Percentiles rank a stretch among this genome's conserved stretches.
These are phyloP conservation scores for Cryptomeria japonica DNA, from an alignment of 75 land plant species.

Conservation along the genomic window DNA sequence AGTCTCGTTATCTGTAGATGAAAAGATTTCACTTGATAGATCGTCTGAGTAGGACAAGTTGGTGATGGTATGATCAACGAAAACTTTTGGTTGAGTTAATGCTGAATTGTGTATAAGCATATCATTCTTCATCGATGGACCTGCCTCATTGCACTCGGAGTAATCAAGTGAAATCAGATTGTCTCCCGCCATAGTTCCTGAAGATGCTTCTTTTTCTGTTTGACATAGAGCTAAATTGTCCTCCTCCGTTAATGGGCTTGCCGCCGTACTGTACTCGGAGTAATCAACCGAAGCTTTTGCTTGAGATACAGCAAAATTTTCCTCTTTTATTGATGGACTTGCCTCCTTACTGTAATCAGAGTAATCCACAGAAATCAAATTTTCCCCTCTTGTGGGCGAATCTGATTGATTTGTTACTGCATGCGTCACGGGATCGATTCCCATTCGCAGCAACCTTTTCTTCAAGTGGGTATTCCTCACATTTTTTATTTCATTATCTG, in stretches of 20 bases:
- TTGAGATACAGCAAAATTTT: too few relatives aligned
- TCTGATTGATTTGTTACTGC: background rate
- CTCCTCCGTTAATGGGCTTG: too few relatives aligned
- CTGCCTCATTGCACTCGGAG: background rate
- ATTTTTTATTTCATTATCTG: background rate
- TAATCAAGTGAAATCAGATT: background rate
- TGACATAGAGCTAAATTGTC: too few relatives aligned
- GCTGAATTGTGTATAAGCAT: background rate
- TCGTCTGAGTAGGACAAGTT: background rate
- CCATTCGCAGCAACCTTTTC: background rate
- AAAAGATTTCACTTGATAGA: background rate
- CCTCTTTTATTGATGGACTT: too few relatives aligned
- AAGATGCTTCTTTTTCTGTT: too few relatives aligned
- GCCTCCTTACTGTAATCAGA: too few relatives aligned
- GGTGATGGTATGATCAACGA: background rate
- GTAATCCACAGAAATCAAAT: too few relatives aligned
- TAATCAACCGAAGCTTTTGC: too few relatives aligned
- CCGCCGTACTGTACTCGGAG: too few relatives aligned
- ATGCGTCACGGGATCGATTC: background rate
- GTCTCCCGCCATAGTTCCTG: too few relatives aligned
- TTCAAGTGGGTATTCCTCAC: background rate
- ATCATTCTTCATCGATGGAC: background rate
- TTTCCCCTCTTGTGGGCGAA: too few relatives aligned
- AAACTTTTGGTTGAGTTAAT: background rate
- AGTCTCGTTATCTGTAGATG: background rate